Evolutionary conservation across 441 rosid species (phyloP), one percentile per base, ranked within the genome.

Genomic region (Omphalea diandra): DNA sequence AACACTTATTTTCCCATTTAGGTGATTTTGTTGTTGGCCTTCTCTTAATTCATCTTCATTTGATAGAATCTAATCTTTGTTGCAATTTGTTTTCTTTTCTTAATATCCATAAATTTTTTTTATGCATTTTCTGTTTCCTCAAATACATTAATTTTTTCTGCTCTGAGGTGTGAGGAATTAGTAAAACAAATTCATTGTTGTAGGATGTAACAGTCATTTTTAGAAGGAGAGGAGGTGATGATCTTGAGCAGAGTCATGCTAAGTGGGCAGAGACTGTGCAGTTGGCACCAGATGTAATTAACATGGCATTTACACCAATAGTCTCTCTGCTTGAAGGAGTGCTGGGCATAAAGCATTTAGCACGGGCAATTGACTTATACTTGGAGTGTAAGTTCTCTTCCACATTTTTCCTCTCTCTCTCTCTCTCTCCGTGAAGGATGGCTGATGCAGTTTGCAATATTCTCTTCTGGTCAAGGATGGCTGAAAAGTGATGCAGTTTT

Each of bases 171-270:
- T 78, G 77, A 52, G 59, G 66, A 75, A 66, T 76, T 65, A 5
- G 27, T 76, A 79, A 81, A 80, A 73, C 56, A 27, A 75, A 72
- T 69, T 80, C 68, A 73, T 77, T 87, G 67, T 78, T 91, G 80
- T 81, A 89, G 95, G 95, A 89, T 68, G 88, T 89, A 76, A 89
- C 90, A 65, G 92, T 87, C 63, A 89, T 89, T 75, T 87, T 86
- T 49, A 80, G 95, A 71, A 80, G 92, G 75, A 83, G 95, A 80
- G 92, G 95, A 69, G 95, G 95, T 62, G 92, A 89, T 73, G 95
- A 89, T 82, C 82, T 87, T 64, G 95, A 87, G 44, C 92, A 87
- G 66, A 89, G 83, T 75, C 90, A 86, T 73, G 70, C 74, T 50
- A 86, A 72, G 52, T 89, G 95, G 95, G 92, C 84, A 81, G 72